These are phyloP conservation scores for Hirschfeldia incana DNA, from an alignment of 345 rosid species.

Conservation along the genomic window DNA sequence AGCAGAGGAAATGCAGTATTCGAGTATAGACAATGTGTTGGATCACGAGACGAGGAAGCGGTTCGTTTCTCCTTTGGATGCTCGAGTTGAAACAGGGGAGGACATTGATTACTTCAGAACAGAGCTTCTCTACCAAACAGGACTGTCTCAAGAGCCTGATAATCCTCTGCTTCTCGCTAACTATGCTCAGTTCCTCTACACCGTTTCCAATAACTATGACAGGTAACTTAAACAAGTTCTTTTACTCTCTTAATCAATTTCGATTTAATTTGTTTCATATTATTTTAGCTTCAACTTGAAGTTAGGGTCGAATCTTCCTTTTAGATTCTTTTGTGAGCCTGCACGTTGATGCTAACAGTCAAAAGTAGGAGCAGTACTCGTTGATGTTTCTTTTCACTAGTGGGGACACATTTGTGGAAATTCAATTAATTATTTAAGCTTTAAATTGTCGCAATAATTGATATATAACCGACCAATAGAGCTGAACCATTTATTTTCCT, in stretches of 20 bases:
- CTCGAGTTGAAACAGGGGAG: constrained; percentile 56
- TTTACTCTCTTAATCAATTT: constrained; percentile 2
- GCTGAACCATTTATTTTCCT: constrained; percentile 20
- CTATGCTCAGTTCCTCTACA: constrained; percentile 86
- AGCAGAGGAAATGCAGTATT: constrained; percentile 57
- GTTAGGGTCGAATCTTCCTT: constrained; percentile 23
- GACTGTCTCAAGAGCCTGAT: constrained; percentile 60
- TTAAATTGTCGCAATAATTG: not conserved
- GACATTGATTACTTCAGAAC: constrained; percentile 58
- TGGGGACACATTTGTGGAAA: constrained; percentile 5
- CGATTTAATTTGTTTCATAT: not conserved
- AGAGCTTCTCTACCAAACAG: constrained; percentile 59
- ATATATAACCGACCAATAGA: constrained; percentile 11
- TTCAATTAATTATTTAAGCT: not conserved
- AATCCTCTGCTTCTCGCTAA: constrained; percentile 76
- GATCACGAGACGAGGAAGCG: constrained; percentile 58
- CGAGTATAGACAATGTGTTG: constrained; percentile 46
- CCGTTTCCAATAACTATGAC: constrained; percentile 69
- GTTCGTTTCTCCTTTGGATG: constrained; percentile 62
- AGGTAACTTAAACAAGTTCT: constrained; percentile 48
- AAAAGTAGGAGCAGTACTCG: constrained; percentile 28
- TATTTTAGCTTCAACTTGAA: constrained; percentile 6
- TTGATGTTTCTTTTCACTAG: constrained; percentile 29
- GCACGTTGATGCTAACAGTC: constrained; percentile 31
- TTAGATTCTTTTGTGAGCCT: constrained; percentile 12